Percentiles rank a stretch among this genome's conserved stretches.
phyloP scores from a whole-genome alignment of 1,284 basidiomycete genomes.

The Malassezia japonica region DNA sequence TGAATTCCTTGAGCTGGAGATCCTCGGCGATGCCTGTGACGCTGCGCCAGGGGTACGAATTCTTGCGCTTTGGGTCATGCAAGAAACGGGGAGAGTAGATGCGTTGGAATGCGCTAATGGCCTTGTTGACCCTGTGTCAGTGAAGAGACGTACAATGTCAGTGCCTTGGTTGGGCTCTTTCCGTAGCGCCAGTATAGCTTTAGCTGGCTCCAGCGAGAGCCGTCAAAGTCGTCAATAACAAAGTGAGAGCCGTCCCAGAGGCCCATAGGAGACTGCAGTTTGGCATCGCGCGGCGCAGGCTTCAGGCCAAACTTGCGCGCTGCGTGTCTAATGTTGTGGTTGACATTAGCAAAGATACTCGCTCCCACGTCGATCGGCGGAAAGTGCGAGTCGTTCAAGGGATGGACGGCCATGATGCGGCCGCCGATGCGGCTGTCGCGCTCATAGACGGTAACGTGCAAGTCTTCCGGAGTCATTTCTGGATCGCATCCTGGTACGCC shows the following conservation, averaged over 20 bases:
- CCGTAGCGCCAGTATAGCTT: constrained; percentile 64
- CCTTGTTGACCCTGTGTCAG: constrained; percentile 55
- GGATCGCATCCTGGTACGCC: neutral
- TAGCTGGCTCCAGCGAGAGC: constrained; percentile 39
- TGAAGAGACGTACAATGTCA: constrained; percentile 29
- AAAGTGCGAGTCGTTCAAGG: constrained; percentile 58
- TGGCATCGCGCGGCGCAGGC: constrained; percentile 3
- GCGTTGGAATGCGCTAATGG: constrained; percentile 50
- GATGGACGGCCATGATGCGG: constrained; percentile 66
- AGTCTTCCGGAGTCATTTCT: neutral
- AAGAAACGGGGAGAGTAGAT: constrained; percentile 60
- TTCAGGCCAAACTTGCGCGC: constrained; percentile 21
- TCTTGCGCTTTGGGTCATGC: constrained; percentile 30
- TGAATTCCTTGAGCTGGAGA: constrained; percentile 53
- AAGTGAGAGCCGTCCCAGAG: constrained; percentile 68
- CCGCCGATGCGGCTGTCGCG: constrained; percentile 67
- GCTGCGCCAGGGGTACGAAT: constrained; percentile 55
- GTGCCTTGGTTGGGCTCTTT: constrained; percentile 56
- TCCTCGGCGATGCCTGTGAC: constrained; percentile 56
- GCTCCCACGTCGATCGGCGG: constrained; percentile 69
- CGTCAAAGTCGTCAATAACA: constrained; percentile 33
- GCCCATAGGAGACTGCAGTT: constrained; percentile 14
- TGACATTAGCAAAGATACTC: constrained; percentile 72
- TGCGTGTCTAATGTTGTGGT: constrained; percentile 56
- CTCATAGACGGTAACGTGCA: constrained; percentile 76